Evolutionary conservation across 2,329 filamentous ascomycete species (phyloP).

Genomic region (Dactylellina parvicollis): DNA sequence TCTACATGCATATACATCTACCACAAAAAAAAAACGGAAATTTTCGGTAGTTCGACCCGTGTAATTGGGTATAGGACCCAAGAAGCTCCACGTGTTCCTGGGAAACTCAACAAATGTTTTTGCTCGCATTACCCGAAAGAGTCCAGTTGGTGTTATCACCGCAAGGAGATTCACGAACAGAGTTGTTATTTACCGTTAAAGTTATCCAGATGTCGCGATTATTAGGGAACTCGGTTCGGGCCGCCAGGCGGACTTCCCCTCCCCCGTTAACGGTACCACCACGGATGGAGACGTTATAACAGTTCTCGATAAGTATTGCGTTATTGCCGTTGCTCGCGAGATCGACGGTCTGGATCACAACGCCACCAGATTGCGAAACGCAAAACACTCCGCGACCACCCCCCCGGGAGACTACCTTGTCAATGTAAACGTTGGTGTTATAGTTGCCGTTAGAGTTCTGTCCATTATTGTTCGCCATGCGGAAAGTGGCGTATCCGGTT

Average conservation of each 20-base stretch:
- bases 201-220: constrained; percentile 67
- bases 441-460: constrained; percentile 64
- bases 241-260: constrained; percentile 68
- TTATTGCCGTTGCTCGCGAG: constrained; percentile 68
- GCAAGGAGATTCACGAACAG: constrained; percentile 68
- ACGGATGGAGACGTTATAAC: constrained; percentile 67
- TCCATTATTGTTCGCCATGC: constrained; percentile 68
- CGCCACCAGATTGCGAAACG: constrained; percentile 68
- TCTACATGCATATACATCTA: no score
- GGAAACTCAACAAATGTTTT: constrained; percentile 63
- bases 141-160: constrained; percentile 67
- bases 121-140: constrained; percentile 64
- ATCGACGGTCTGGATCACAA: constrained; percentile 65
- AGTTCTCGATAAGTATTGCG: constrained; percentile 70
- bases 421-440: constrained; percentile 66
- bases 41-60: no score
- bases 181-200: constrained; percentile 65
- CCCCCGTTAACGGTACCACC: constrained; percentile 67
- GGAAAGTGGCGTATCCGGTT: constrained; percentile 68
- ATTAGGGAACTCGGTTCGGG: constrained; percentile 68
- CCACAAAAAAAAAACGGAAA: no score
- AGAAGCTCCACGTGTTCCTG: no score
- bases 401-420: constrained; percentile 68
- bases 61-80: no score
- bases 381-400: constrained; percentile 70